Conservation (phyloP, 148 eudicot species). For the Spergularia marina region DNA sequence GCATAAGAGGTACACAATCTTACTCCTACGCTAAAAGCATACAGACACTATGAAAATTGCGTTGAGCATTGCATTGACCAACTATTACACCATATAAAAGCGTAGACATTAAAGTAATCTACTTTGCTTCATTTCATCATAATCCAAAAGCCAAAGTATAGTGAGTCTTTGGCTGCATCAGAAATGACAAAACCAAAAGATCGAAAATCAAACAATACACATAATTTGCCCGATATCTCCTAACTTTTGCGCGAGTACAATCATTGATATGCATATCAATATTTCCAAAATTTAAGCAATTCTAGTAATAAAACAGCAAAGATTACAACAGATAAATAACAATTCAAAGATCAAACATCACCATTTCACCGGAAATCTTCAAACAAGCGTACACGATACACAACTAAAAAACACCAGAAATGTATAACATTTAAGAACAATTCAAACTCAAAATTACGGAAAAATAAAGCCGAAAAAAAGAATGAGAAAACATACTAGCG, state of each 20-base stretch:
- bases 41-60: too few species aligned
- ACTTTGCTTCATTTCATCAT: too few species aligned
- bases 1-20: too few species aligned
- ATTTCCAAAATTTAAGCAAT: neutral
- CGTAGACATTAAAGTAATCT: too few species aligned
- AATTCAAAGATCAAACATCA: neutral
- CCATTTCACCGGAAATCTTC: conserved; percentile 1
- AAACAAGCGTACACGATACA: neutral
- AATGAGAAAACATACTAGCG: conserved; percentile 42
- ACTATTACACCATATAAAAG: too few species aligned
- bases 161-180: too few species aligned
- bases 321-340: too few species aligned
- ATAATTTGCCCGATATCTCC: neutral
- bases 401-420: neutral
- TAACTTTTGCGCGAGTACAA: neutral
- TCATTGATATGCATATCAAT: neutral
- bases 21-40: too few species aligned
- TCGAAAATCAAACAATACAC: neutral
- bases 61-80: too few species aligned
- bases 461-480: neutral
- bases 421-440: neutral
- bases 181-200: too few species aligned
- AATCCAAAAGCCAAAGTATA: too few species aligned
- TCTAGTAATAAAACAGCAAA: neutral
- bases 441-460: neutral